phyloP scores from a whole-genome alignment of 2,329 filamentous ascomycete species.

The Plenodomus lindquistii region DNA sequence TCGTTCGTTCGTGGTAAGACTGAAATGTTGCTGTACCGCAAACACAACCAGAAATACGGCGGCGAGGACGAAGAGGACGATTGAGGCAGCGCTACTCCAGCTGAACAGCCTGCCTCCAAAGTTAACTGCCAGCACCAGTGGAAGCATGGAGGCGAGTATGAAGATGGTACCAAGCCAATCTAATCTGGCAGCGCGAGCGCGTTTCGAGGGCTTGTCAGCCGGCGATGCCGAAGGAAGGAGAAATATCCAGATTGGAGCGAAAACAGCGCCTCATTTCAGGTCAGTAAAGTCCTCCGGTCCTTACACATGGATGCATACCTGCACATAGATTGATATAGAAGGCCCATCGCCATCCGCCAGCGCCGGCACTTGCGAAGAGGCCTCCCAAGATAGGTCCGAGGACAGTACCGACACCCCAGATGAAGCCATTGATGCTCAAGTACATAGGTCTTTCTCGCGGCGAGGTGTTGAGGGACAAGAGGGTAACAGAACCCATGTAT shows the following conservation, averaged over 20 bases:
- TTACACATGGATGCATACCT: no score
- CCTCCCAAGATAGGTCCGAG: conserved; percentile 55
- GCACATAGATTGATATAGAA: conserved; percentile 51
- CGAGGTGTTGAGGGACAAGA: conserved; percentile 34
- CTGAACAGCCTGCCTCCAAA: conserved; percentile 55
- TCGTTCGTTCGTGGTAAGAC: conserved; percentile 49
- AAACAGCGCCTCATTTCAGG: conserved; percentile 46
- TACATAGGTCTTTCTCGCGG: conserved; percentile 40
- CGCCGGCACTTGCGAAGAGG: conserved; percentile 44
- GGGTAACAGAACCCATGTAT: conserved; percentile 17
- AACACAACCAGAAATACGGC: conserved; percentile 50
- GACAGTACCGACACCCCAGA: conserved; percentile 50
- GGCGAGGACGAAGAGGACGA: conserved; percentile 52
- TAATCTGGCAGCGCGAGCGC: neutral
- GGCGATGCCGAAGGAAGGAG: no score
- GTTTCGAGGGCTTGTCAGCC: neutral
- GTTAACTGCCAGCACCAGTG: conserved; percentile 43
- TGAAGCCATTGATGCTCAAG: conserved; percentile 26
- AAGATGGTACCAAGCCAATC: conserved; percentile 1
- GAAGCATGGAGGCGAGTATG: neutral
- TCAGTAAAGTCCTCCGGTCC: no score
- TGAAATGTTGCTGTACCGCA: conserved; percentile 49
- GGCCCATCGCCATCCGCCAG: conserved; percentile 45
- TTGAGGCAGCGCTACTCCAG: conserved; percentile 51
- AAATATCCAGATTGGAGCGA: no score